Evolutionary conservation across 176 grass and related monocot species (phyloP).

Genomic region (Guadua angustifolia): DNA sequence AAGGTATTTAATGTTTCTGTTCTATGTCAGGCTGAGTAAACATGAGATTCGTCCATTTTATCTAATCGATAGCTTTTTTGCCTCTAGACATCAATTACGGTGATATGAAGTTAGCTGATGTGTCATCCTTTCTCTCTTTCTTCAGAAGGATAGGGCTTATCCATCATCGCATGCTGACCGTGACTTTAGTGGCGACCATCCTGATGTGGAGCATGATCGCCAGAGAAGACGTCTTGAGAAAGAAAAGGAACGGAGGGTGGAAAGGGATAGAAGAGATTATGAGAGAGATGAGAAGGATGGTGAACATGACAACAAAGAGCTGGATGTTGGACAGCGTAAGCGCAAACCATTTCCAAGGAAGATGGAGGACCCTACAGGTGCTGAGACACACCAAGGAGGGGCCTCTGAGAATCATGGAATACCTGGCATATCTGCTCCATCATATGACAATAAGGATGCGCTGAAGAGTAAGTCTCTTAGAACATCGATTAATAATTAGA

Average conservation of each 20-base stretch:
- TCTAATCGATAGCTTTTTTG: slow-evolving; percentile 20
- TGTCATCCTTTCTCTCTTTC: slow-evolving; percentile 21
- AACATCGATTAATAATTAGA: neutral
- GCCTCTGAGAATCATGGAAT: slow-evolving; percentile 58
- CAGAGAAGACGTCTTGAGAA: slow-evolving; percentile 77
- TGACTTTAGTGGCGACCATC: slow-evolving; percentile 82
- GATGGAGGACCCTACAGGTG: slow-evolving; percentile 45
- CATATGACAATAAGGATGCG: slow-evolving; percentile 82
- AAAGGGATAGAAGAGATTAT: slow-evolving; percentile 77
- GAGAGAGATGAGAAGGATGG: slow-evolving; percentile 86
- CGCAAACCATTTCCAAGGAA: slow-evolving; percentile 59
- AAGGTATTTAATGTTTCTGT: neutral
- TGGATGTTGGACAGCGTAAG: slow-evolving; percentile 59
- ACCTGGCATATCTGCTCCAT: slow-evolving; percentile 69
- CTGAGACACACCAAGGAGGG: slow-evolving; percentile 61
- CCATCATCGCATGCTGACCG: slow-evolving; percentile 60
- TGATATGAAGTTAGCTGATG: slow-evolving; percentile 19
- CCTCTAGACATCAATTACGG: neutral
- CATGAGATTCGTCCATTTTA: neutral
- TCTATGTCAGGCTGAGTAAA: slow-evolving; percentile 26
- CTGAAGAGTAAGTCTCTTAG: slow-evolving; percentile 81
- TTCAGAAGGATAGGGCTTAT: slow-evolving; percentile 82
- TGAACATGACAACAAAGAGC: slow-evolving; percentile 80
- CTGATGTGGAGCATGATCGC: slow-evolving; percentile 86
- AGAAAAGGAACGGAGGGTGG: slow-evolving; percentile 83